Base-by-base conservation (phyloP, 1,284 basidiomycete genomes). In the Schizophyllum commune region DNA sequence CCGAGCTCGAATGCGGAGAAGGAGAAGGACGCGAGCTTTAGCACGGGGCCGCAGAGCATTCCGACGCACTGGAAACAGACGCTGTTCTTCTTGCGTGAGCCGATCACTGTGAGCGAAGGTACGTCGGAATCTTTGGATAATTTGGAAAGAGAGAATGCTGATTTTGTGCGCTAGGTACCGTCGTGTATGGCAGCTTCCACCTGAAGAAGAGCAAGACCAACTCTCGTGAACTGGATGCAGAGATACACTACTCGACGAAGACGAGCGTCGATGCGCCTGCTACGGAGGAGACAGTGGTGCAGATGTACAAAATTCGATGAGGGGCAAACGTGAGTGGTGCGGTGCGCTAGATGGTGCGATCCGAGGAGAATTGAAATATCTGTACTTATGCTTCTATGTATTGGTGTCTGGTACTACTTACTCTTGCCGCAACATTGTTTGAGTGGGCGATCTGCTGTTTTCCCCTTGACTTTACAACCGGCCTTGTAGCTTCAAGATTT, bases 51-150 rank as follows among this genome's bases (percentile, higher is more conserved):
- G 4, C 75, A 76, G 67, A 92, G 91, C 64, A 84, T 86, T 57
- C 86, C 91, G 21, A 99, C 96, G n/a, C 96, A 99, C 73, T 99
- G 96, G 96, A 96, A 96, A 73, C 96, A 99, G 72, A 96, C 96
- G 0, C 70, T 95, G 11, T 97, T 99, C 73, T 75, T 98, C 65
- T 78, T 99, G 64, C 82, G 85, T 60, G 84, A 94, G 58, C 91
- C 94, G 0, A 83, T 98, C 63, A 69, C 73, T 22, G 87, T 91
- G 0, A 77, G 82, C 7, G 83, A 90, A 72, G 94, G 94, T 88
- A 62, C 59, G 82, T 71, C 2, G 15, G 58, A 61, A 60, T 13
- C 56, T 56, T 58, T 58, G 56, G 39, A 9, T n/a, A n/a, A n/a
- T n/a, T n/a, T n/a, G 55, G 32, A 21, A 22, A 32, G 51, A 19